Percentiles rank a stretch among this genome's conserved stretches.
phyloP scores from a whole-genome alignment of 106 monocot genomes.

The Chionographis japonica region DNA sequence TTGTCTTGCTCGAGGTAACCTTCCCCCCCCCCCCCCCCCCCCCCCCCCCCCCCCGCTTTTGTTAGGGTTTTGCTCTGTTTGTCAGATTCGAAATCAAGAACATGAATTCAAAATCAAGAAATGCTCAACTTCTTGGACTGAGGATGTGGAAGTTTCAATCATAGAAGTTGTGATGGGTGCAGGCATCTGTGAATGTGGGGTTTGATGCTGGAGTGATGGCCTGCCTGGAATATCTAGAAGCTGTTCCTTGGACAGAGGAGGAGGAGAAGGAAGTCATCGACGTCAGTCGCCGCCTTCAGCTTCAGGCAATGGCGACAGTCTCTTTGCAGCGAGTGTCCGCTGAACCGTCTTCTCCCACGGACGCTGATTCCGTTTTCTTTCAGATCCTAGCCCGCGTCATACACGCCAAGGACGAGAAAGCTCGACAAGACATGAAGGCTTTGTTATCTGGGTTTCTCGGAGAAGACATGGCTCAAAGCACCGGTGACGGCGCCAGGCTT shows the following conservation, averaged over 20 bases:
- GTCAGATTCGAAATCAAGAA: too few species aligned
- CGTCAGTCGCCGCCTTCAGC: neutral
- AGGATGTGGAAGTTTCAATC: too few species aligned
- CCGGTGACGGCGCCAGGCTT: neutral
- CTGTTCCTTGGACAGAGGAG: slow-evolving; percentile 3
- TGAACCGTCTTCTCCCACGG: neutral
- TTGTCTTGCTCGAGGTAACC: too few species aligned
- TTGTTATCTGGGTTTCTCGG: slow-evolving; percentile 11
- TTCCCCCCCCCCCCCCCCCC: too few species aligned
- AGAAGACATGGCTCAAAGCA: slow-evolving; percentile 10
- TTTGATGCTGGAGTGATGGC: neutral
- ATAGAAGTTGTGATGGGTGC: neutral
- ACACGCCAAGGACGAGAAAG: slow-evolving; percentile 1
- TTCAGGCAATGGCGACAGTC: neutral
- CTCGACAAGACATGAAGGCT: neutral
- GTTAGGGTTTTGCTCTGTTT: too few species aligned
- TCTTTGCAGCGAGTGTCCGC: neutral
- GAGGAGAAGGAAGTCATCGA: neutral
- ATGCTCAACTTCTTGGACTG: too few species aligned
- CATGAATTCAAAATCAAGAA: too few species aligned
- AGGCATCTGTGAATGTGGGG: neutral
- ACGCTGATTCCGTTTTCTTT: neutral
- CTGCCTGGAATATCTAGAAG: slow-evolving; percentile 7
- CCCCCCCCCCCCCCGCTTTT: too few species aligned
- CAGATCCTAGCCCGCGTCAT: neutral